Conservation (phyloP, 2,329 filamentous ascomycete genomes). For the Fusarium anthophilum region DNA sequence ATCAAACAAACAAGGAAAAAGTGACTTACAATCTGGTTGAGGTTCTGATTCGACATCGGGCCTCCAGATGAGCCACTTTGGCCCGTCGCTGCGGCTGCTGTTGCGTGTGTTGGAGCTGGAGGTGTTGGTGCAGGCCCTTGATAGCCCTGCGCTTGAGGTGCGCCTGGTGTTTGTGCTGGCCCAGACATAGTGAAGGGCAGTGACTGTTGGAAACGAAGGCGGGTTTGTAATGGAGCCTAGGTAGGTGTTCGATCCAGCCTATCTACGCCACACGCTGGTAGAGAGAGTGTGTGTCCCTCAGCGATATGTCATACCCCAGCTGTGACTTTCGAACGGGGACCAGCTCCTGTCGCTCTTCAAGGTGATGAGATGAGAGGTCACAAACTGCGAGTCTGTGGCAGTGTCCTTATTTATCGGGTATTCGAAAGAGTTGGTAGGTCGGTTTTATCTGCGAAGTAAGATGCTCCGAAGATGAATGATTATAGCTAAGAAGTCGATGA, state of each 20-base stretch:
- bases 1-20: background rate
- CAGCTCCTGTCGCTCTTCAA: background rate
- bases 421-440: background rate
- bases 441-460: no score
- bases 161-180: slow-evolving; percentile 44
- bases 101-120: slow-evolving; percentile 44
- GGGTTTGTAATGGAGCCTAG: background rate
- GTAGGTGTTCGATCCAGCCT: background rate
- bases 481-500: background rate
- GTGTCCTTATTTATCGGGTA: background rate
- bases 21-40: slow-evolving; percentile 91
- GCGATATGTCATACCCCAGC: slow-evolving; percentile 11
- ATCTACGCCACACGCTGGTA: background rate
- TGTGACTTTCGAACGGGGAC: background rate
- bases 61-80: slow-evolving; percentile 48
- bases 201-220: background rate
- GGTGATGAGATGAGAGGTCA: background rate
- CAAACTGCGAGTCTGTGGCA: background rate
- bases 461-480: background rate
- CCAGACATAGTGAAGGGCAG: slow-evolving; percentile 46
- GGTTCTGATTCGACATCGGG: slow-evolving; percentile 82
- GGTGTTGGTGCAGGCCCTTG: slow-evolving; percentile 47
- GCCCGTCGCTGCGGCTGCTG: slow-evolving; percentile 37
- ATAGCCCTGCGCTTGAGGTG: slow-evolving; percentile 44
- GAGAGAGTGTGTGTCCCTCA: background rate